Percentiles rank a stretch among this genome's conserved stretches.
Evolutionary conservation across 1,284 basidiomycete genomes (phyloP).

Genomic region (Pterulicium gracile): DNA sequence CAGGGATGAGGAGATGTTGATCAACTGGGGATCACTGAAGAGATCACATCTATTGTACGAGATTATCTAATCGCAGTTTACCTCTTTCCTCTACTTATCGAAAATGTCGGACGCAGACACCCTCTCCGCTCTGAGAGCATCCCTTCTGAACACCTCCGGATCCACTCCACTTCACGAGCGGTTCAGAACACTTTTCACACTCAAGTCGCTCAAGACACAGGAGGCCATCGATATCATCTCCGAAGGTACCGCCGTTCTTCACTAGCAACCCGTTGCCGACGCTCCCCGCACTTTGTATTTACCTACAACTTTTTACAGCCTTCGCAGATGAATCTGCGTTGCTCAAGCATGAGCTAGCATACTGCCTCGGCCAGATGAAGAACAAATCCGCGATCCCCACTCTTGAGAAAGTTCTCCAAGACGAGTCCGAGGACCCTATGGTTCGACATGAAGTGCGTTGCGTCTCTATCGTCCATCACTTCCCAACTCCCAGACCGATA

Average conservation of each 20-base stretch:
- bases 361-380: constrained; percentile 92
- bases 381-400: constrained; percentile 65
- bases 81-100: no score
- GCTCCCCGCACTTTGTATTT: constrained; percentile 11
- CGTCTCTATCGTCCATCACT: no score
- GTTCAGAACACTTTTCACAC: constrained; percentile 88
- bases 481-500: no score
- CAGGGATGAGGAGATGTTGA: no score
- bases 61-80: no score
- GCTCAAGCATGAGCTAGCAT: constrained; percentile 95
- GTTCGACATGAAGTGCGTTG: constrained; percentile 75
- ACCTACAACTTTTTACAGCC: constrained; percentile 32
- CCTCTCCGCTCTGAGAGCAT: constrained; percentile 49
- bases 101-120: constrained; percentile 25
- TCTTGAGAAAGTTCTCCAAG: constrained; percentile 68
- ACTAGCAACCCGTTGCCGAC: no score
- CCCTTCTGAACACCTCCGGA: constrained; percentile 69
- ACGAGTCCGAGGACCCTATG: constrained; percentile 83
- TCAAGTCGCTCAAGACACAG: constrained; percentile 80
- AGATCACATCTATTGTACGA: no score
- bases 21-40: no score
- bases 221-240: constrained; percentile 80
- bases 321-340: constrained; percentile 84
- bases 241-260: no score
- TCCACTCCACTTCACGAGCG: constrained; percentile 77